A percentile compares a stretch with the other conserved stretches of the same genome.
phyloP scores from a whole-genome alignment of 495 filamentous ascomycete genomes.

The Hyaloscypha hepaticicola region DNA sequence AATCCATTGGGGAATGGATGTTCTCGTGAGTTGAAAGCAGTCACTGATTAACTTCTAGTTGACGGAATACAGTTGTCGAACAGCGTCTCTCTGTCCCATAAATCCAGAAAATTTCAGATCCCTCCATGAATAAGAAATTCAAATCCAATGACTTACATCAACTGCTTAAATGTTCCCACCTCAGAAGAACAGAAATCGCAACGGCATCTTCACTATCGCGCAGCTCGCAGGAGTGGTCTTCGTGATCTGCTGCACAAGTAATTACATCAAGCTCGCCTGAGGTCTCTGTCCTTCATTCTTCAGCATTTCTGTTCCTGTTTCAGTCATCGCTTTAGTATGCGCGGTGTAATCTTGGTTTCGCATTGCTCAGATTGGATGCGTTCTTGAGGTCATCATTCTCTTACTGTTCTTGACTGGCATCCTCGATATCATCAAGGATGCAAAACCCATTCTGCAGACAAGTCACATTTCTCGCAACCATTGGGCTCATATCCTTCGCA shows the following conservation, averaged over 20 bases:
- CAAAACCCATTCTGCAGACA: constrained; percentile 8
- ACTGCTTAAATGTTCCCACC: constrained; percentile 67
- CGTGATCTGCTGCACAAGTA: constrained; percentile 65
- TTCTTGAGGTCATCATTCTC: constrained; percentile 40
- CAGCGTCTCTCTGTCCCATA: constrained; percentile 34
- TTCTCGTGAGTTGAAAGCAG: constrained; percentile 7
- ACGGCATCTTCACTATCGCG: constrained; percentile 62
- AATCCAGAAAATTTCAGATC: constrained; percentile 46
- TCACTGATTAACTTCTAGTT: neutral
- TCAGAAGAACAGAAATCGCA: constrained; percentile 65
- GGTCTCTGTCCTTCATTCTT: constrained; percentile 52
- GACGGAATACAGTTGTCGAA: constrained; percentile 27
- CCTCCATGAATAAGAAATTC: constrained; percentile 26
- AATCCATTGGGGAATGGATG: constrained; percentile 22
- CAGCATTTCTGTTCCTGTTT: constrained; percentile 47
- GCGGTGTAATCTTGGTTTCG: constrained; percentile 52
- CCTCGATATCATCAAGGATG: constrained; percentile 4
- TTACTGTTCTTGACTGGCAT: constrained; percentile 34
- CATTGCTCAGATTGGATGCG: constrained; percentile 47
- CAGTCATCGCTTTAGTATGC: constrained; percentile 48
- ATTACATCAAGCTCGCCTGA: constrained; percentile 70
- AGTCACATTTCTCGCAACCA: constrained; percentile 12
- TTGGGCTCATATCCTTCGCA: constrained; percentile 13
- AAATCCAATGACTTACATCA: constrained; percentile 46
- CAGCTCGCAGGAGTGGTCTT: constrained; percentile 18